Percentiles rank a stretch among this genome's conserved stretches.
These are phyloP conservation scores for Panus rudis DNA, from an alignment of 768 basidiomycete species.

Conservation along the genomic window DNA sequence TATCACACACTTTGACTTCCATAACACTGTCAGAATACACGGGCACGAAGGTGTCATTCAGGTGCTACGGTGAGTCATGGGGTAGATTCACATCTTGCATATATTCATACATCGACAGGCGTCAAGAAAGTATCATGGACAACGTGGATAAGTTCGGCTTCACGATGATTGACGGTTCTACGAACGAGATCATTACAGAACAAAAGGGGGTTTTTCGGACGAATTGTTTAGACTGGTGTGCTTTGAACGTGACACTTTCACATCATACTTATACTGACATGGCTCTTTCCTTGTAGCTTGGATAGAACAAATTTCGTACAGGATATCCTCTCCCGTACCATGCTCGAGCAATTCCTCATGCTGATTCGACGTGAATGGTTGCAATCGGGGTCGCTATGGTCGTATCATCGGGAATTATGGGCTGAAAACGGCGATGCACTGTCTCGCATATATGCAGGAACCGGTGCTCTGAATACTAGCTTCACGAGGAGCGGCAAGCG, in stretches of 20 bases:
- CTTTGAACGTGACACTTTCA: background rate
- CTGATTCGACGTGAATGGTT: conserved; percentile 77
- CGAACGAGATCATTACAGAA: conserved; percentile 70
- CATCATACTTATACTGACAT: background rate
- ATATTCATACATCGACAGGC: conserved; percentile 31
- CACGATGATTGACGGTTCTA: conserved; percentile 64
- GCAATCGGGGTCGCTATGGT: conserved; percentile 65
- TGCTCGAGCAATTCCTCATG: conserved; percentile 75
- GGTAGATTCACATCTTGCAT: background rate
- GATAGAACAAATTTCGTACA: conserved; percentile 98
- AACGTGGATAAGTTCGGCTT: conserved; percentile 80
- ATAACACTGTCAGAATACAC: conserved; percentile 66
- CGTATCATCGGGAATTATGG: conserved; percentile 89
- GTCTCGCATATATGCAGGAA: conserved; percentile 91
- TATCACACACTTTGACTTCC: conserved; percentile 93
- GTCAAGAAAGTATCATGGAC: conserved; percentile 48
- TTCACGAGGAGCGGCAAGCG: conserved; percentile 94
- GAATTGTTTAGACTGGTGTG: conserved; percentile 91
- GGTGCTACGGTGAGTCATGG: conserved; percentile 51
- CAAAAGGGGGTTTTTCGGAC: conserved; percentile 91
- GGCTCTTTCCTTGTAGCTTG: conserved; percentile 44
- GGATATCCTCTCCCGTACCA: conserved; percentile 82
- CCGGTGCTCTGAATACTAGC: conserved; percentile 90
- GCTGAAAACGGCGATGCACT: conserved; percentile 94
- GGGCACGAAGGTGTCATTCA: conserved; percentile 84